Conservation (phyloP, 768 basidiomycete genomes). For the Boletellus ananiceps region DNA sequence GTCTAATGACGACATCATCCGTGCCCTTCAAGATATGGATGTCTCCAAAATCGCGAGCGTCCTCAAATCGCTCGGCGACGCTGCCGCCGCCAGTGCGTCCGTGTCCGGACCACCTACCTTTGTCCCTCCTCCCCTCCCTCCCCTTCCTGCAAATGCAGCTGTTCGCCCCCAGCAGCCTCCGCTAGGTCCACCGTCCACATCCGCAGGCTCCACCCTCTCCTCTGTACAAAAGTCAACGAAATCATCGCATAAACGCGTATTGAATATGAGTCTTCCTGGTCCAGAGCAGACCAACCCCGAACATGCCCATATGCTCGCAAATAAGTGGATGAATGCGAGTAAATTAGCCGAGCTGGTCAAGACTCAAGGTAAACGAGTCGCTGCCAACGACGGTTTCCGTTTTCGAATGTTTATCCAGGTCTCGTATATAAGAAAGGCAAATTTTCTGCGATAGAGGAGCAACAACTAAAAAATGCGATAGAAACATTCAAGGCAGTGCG, state of each 20-base stretch:
- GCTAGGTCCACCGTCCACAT: slow-evolving; percentile 40
- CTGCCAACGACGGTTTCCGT: neutral
- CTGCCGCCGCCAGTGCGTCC: slow-evolving; percentile 41
- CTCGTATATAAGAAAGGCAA: slow-evolving; percentile 87
- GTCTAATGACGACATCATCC: slow-evolving; percentile 71
- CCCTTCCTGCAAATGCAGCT: slow-evolving; percentile 24
- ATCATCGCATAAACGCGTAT: slow-evolving; percentile 34
- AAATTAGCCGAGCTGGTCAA: slow-evolving; percentile 67
- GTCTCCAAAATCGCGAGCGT: slow-evolving; percentile 61
- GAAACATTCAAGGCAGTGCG: slow-evolving; percentile 57
- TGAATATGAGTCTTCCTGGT: slow-evolving; percentile 41
- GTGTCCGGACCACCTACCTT: slow-evolving; percentile 16
- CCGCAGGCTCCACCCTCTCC: slow-evolving; percentile 39
- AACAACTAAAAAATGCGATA: slow-evolving; percentile 60
- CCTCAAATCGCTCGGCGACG: slow-evolving; percentile 61
- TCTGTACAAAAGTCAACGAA: slow-evolving; percentile 35
- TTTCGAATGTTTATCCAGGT: slow-evolving; percentile 38
- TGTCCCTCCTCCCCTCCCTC: slow-evolving; percentile 18
- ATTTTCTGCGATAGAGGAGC: slow-evolving; percentile 75
- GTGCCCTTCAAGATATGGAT: slow-evolving; percentile 68
- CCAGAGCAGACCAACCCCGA: slow-evolving; percentile 43
- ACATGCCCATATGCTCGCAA: slow-evolving; percentile 67
- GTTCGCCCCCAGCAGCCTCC: slow-evolving; percentile 32
- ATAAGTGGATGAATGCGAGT: slow-evolving; percentile 69
- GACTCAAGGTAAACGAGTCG: slow-evolving; percentile 50